These are phyloP conservation scores for Paraleonurus japonicus DNA, from an alignment of 257 asterid genomes.

Conservation along the genomic window DNA sequence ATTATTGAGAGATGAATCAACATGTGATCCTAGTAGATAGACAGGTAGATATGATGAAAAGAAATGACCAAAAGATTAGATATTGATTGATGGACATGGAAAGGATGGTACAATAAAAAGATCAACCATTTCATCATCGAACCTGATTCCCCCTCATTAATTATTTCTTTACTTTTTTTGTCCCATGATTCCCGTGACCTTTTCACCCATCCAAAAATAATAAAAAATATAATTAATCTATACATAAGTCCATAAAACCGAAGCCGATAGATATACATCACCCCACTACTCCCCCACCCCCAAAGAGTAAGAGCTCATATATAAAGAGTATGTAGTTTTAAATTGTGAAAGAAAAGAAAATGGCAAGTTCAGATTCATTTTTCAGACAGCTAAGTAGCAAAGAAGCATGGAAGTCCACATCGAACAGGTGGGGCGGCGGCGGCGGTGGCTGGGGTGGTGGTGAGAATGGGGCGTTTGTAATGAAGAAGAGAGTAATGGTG, in stretches of 20 bases:
- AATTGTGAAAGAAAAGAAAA: constrained; percentile 5
- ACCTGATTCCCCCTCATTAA: constrained; percentile 18
- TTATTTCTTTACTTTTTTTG: constrained; percentile 25
- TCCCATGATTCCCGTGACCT: constrained; percentile 53
- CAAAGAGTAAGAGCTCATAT: too few species aligned
- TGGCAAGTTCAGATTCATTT: constrained; percentile 64
- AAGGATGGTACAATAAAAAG: constrained; percentile 34
- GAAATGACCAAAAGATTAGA: constrained; percentile 33
- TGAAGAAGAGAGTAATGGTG: constrained; percentile 92
- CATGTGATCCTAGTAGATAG: constrained; percentile 7
- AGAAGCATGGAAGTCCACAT: constrained; percentile 65
- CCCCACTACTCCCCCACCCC: too few species aligned
- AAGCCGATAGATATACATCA: not conserved
- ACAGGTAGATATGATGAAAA: constrained; percentile 8
- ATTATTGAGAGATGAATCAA: not conserved
- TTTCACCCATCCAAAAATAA: constrained; percentile 6
- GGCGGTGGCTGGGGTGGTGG: constrained; percentile 11
- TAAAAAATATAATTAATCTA: not conserved
- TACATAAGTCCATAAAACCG: not conserved
- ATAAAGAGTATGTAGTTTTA: too few species aligned
- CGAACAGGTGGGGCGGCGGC: constrained; percentile 58
- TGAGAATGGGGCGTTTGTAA: constrained; percentile 37
- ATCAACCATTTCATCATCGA: constrained; percentile 45
- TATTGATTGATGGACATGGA: constrained; percentile 29
- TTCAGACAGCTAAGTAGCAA: constrained; percentile 74